Base-by-base conservation (phyloP, 1,139 yeast genomes). In the Pichia sp. region DNA sequence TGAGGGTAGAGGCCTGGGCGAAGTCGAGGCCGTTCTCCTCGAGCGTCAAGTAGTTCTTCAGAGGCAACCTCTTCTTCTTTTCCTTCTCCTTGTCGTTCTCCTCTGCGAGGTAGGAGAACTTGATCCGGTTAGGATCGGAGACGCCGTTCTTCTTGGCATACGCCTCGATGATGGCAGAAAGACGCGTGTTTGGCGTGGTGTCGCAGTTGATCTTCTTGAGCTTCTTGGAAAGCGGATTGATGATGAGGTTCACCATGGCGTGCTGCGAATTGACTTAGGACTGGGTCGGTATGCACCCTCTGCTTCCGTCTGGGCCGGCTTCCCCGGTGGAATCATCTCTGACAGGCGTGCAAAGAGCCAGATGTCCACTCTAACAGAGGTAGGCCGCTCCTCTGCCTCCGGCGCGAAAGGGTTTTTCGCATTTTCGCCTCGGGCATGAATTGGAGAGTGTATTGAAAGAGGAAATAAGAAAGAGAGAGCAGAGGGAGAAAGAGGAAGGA, bases 141-240 rank as follows among this genome's bases (percentile, higher is more conserved):
- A 52, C 51, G 45, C 71, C 70, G 65, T 80, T 80, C 44, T 74
- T 74, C 51, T 68, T 67, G 16, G 85, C 77, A 57, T 69, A 70
- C 33, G 66, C 71, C 41, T 63, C 60, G 17, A 68, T 63, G 50
- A 70, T 69, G 8, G 67, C 65, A 31, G 66, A 64, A 14, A 70
- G 63, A 14, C 55, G 58, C 1, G 72, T 67, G 47, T 61, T 61
- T 20, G 69, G 67, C n/a, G 68, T 68, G 20, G 72, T 70, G 47
- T 69, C 71, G 50, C 71, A 69, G 45, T 64, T 64, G 63, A 70
- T 64, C 58, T 66, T 67, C 51, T 64, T 66, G 45, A 68, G 56
- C 48, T 50, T 58, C 53, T 64, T 63, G 14, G 68, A 65, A 46
- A 68, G 58, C 6, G 72, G 70, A 24, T 58, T 56, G 50, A 68